Conservation (phyloP, 1,284 basidiomycete genomes). For the Rhodotorula sp. region DNA sequence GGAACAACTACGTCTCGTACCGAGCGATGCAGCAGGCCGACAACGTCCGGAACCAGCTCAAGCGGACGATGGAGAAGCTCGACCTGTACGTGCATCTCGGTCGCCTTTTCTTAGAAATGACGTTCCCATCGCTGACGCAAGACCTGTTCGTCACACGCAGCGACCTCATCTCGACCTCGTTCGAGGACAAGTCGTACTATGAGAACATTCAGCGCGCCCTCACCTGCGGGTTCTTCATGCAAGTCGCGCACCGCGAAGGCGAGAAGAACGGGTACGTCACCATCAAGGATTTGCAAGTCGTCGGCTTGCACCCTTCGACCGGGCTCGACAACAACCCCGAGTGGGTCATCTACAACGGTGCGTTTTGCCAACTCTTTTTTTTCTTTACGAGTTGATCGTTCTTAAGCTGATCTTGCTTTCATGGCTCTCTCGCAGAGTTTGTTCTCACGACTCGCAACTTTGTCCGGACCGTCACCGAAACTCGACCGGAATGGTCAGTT, state of each 20-base stretch:
- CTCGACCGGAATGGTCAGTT: constrained; percentile 80
- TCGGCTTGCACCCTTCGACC: constrained; percentile 75
- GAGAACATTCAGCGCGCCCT: constrained; percentile 78
- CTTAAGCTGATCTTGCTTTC: neutral
- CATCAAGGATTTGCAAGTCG: constrained; percentile 30
- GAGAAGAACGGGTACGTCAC: constrained; percentile 62
- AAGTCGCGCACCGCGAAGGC: constrained; percentile 93
- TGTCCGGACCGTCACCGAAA: constrained; percentile 88
- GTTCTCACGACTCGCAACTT: constrained; percentile 84
- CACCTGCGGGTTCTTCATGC: constrained; percentile 97
- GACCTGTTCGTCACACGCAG: neutral
- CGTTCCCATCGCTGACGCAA: neutral
- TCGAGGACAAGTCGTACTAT: constrained; percentile 69
- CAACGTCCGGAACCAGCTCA: constrained; percentile 89
- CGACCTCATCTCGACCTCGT: constrained; percentile 69
- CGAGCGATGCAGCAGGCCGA: constrained; percentile 88
- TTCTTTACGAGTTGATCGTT: neutral
- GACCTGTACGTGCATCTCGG: constrained; percentile 42
- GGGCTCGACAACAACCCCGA: constrained; percentile 91
- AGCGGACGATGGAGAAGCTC: constrained; percentile 83
- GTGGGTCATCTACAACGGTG: constrained; percentile 92
- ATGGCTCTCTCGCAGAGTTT: constrained; percentile 58
- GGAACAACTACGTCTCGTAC: constrained; percentile 84
- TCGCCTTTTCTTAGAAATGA: too few relatives aligned
- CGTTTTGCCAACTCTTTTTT: neutral